Evolutionary conservation across 2,329 filamentous ascomycete genomes (phyloP).

Genomic region (Penicillium sp.): DNA sequence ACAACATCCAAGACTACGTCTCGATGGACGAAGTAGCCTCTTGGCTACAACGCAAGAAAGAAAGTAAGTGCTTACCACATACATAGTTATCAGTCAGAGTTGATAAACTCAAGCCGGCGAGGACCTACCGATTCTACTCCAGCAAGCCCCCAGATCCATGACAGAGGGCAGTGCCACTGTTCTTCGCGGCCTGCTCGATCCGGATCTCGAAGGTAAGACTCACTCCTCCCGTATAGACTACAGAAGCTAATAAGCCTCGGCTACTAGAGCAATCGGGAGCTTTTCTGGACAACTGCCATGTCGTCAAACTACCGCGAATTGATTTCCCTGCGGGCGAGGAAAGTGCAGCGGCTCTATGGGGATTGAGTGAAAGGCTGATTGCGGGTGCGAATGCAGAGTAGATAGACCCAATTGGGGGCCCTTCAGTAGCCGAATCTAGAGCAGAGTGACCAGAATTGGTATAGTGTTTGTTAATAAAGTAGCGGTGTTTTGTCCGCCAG

Average conservation of each 20-base stretch:
- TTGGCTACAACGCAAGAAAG: slow-evolving; percentile 25
- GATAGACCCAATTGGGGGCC: background rate
- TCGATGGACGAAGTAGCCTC: slow-evolving; percentile 18
- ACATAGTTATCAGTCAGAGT: background rate
- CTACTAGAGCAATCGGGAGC: slow-evolving; percentile 21
- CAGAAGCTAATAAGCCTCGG: background rate
- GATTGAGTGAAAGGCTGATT: slow-evolving; percentile 28
- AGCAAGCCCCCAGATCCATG: slow-evolving; percentile 24
- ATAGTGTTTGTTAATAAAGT: background rate
- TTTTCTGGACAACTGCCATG: slow-evolving; percentile 24
- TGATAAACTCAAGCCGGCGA: slow-evolving; percentile 14
- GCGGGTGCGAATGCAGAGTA: background rate
- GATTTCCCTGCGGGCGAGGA: slow-evolving; percentile 27
- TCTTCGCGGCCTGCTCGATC: slow-evolving; percentile 25
- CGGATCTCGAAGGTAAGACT: slow-evolving; percentile 19
- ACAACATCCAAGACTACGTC: slow-evolving; percentile 21
- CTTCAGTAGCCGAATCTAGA: background rate
- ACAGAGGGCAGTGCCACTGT: slow-evolving; percentile 21
- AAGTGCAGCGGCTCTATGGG: slow-evolving; percentile 30
- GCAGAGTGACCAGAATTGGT: slow-evolving; percentile 4
- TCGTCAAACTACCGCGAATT: slow-evolving; percentile 16
- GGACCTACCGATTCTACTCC: slow-evolving; percentile 21
- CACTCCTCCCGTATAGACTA: background rate
- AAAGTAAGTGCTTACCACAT: slow-evolving; percentile 10
- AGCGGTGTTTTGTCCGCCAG: slow-evolving; percentile 10